Evolutionary conservation across 257 asterid genomes (phyloP), one percentile per base, ranked within the genome.

Genomic region (Schizonepeta tenuifolia): DNA sequence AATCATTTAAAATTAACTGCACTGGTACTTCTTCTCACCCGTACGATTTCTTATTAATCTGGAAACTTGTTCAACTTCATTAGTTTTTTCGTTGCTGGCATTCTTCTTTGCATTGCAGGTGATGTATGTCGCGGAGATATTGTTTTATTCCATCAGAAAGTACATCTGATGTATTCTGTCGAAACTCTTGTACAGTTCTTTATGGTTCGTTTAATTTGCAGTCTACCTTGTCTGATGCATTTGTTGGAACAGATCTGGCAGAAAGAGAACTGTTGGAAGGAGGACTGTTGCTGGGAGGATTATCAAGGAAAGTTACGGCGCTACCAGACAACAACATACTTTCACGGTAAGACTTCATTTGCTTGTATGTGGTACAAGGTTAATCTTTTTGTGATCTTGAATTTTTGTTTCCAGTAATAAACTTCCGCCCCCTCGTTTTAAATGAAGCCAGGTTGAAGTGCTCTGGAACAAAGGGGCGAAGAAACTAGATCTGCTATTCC

Each of bases 111-210:
- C 80, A 90, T 46, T 75, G 65, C 81, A 90, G 97, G 96, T 76
- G 97, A 90, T 69, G 96, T 87, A 18, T 90, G 97, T 80, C 83
- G 72, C 84, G 97, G 96, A 70, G 97, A 90, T 73, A 85, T 87
- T 50, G 97, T 87, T 65, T 77, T 90, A 78, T 90, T 88, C 85
- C 80, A 68, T 60, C 97, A 90, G 80, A 90, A 82, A 84, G 90
- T 88, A 38, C 71, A 84, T 65, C 72, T 79, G 40, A 88, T 28
- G 92, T 85, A 85, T 71, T 31, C 44, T 4, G 72, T 57, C 7
- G 9, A 12, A 47, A 56, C 47, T 58, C 22, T 13, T 69, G 57
- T 35, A 9, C 62, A 13, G 13, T 67, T 78, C 17, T 33, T 57
- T 14, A 76, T 60, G 56, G 38, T 73, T 75, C 17, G 36, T 5